phyloP scores from a whole-genome alignment of 305 asterid species.

The Fraxinus ornus region DNA sequence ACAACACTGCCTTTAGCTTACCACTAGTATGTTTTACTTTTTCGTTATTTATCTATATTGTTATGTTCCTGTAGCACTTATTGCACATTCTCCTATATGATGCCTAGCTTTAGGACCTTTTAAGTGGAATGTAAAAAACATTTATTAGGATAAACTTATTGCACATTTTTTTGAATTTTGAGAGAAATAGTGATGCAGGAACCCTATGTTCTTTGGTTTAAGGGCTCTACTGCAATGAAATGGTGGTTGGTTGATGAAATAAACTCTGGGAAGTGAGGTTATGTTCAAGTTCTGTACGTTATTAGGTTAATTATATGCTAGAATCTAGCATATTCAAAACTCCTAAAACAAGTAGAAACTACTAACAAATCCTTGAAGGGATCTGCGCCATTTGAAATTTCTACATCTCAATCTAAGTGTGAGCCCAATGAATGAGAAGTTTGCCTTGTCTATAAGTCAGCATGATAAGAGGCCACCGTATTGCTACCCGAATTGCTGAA shows the following conservation, averaged over 20 bases:
- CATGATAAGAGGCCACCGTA: neutral
- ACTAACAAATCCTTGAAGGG: neutral
- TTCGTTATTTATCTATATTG: neutral
- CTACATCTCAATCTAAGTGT: neutral
- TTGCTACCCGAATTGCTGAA: neutral
- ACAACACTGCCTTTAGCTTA: constrained; percentile 96
- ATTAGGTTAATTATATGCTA: too few species aligned
- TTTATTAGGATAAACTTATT: neutral
- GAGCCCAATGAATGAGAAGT: neutral
- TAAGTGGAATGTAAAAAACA: neutral
- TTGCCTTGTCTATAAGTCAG: neutral
- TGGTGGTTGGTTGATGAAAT: too few species aligned
- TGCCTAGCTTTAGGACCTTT: too few species aligned
- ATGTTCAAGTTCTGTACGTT: neutral
- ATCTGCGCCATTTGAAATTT: neutral
- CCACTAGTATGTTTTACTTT: constrained; percentile 66
- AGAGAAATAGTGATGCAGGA: neutral
- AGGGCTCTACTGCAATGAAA: neutral
- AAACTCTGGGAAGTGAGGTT: too few species aligned
- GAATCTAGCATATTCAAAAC: too few species aligned
- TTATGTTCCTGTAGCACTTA: neutral
- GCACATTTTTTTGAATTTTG: neutral
- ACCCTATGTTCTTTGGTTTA: neutral
- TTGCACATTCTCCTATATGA: neutral
- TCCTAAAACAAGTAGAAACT: neutral